Conservation (phyloP, 2,329 filamentous ascomycete genomes). For the Diaporthe destruens region DNA sequence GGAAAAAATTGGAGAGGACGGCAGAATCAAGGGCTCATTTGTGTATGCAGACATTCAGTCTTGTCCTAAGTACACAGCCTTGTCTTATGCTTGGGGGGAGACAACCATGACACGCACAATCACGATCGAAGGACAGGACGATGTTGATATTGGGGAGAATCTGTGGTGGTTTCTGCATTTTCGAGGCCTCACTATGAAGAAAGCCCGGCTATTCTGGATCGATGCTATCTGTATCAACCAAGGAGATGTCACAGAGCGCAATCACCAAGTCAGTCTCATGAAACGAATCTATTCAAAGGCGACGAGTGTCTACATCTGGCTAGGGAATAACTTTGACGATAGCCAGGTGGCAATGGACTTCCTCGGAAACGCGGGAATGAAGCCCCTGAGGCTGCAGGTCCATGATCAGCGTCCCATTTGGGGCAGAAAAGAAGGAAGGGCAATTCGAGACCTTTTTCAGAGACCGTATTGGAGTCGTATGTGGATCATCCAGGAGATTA, state of each 20-base stretch:
- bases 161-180: constrained; percentile 18
- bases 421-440: background rate
- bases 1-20: background rate
- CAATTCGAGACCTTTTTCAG: background rate
- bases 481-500: constrained; percentile 32
- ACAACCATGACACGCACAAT: background rate
- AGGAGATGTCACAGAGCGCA: background rate
- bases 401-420: background rate
- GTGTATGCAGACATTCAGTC: background rate
- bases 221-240: constrained; percentile 30
- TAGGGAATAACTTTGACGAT: background rate
- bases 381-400: background rate
- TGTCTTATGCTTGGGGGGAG: constrained; percentile 14
- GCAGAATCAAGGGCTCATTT: background rate
- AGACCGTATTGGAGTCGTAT: constrained; percentile 21
- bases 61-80: background rate
- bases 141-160: constrained; percentile 9
- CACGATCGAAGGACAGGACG: background rate
- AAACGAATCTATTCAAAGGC: constrained; percentile 16
- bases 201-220: constrained; percentile 8
- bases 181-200: background rate
- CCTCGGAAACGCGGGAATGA: background rate
- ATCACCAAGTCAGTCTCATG: constrained; percentile 14
- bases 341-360: constrained; percentile 7
- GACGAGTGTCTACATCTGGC: constrained; percentile 10